Percentiles rank a stretch among this genome's conserved stretches.
phyloP scores from a whole-genome alignment of 768 basidiomycete genomes.

The Psilocybe cubensis region DNA sequence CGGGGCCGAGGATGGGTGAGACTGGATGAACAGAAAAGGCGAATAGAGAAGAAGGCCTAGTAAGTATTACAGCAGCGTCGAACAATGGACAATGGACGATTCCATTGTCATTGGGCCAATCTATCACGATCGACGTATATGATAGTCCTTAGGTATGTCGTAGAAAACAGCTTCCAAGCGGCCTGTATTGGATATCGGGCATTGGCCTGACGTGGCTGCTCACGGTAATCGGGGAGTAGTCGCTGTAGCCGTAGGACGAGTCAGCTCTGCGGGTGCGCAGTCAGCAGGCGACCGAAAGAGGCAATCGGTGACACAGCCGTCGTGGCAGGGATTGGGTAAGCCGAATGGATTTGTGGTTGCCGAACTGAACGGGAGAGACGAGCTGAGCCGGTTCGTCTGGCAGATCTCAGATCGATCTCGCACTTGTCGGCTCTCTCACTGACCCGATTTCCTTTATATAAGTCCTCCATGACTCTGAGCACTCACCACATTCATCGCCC shows the following conservation, averaged over 20 bases:
- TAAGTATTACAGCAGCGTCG: not conserved
- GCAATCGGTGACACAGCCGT: slow-evolving; percentile 19
- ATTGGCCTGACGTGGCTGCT: not conserved
- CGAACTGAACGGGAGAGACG: slow-evolving; percentile 18
- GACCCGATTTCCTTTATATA: slow-evolving; percentile 32
- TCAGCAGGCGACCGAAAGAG: slow-evolving; percentile 19
- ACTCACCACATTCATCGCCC: slow-evolving; percentile 22
- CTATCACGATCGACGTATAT: not conserved
- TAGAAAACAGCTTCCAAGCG: no score
- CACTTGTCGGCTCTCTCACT: slow-evolving; percentile 26
- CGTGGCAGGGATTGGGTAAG: slow-evolving; percentile 25
- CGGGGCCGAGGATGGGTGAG: no score
- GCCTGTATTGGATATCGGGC: not conserved
- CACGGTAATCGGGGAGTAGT: not conserved
- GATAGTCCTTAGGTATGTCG: no score
- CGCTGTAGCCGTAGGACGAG: not conserved
- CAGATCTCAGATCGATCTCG: slow-evolving; percentile 15
- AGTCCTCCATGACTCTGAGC: slow-evolving; percentile 6
- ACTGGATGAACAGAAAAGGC: not conserved
- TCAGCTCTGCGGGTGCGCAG: slow-evolving; percentile 15
- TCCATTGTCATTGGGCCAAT: not conserved
- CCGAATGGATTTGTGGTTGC: slow-evolving; percentile 22
- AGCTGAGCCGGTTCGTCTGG: slow-evolving; percentile 20
- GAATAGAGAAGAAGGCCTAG: not conserved
- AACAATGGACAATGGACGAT: not conserved